Percentiles rank a stretch among this genome's conserved stretches.
Evolutionary conservation across 495 filamentous ascomycete species (phyloP).

Genomic region (Penicillium paradoxum): DNA sequence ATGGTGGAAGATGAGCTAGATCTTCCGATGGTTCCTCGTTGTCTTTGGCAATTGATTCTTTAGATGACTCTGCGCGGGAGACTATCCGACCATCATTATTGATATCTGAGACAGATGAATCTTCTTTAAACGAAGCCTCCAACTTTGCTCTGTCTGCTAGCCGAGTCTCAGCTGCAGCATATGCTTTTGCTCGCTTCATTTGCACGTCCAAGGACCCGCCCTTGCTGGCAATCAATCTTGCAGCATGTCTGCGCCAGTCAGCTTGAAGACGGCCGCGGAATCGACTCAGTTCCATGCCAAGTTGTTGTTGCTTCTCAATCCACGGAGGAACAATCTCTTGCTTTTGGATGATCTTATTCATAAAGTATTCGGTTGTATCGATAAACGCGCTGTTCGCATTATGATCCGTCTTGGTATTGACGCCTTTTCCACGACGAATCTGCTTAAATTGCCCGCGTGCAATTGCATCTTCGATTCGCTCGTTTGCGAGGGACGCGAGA

Average conservation of each 20-base stretch:
- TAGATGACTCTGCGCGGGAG: conserved; percentile 3
- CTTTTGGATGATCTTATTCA: conserved; percentile 97
- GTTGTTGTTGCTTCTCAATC: conserved; percentile 98
- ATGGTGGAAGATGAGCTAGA: conserved; percentile 38
- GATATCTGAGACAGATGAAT: too few species aligned
- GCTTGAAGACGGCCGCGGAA: conserved; percentile 71
- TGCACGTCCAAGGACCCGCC: conserved; percentile 77
- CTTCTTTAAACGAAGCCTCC: conserved; percentile 39
- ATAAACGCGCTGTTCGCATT: conserved; percentile 84
- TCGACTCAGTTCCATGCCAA: conserved; percentile 58
- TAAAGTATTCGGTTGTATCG: conserved; percentile 94
- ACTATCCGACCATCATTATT: too few species aligned
- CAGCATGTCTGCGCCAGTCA: conserved; percentile 86
- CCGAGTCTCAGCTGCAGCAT: conserved; percentile 66
- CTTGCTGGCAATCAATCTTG: conserved; percentile 69
- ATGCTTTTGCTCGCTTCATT: conserved; percentile 63
- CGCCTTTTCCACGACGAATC: conserved; percentile 72
- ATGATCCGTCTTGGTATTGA: conserved; percentile 65
- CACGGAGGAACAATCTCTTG: conserved; percentile 61
- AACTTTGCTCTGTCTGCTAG: conserved; percentile 40
- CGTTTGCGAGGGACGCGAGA: conserved; percentile 78
- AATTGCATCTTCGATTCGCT: conserved; percentile 92
- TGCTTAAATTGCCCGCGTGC: conserved; percentile 86
- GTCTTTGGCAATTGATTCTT: conserved; percentile 5
- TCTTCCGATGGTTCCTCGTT: conserved; percentile 1